Evolutionary conservation across 129 eudicot species (phyloP), one percentile per base, ranked within the genome.

Genomic region (Flaveria ramosissima): DNA sequence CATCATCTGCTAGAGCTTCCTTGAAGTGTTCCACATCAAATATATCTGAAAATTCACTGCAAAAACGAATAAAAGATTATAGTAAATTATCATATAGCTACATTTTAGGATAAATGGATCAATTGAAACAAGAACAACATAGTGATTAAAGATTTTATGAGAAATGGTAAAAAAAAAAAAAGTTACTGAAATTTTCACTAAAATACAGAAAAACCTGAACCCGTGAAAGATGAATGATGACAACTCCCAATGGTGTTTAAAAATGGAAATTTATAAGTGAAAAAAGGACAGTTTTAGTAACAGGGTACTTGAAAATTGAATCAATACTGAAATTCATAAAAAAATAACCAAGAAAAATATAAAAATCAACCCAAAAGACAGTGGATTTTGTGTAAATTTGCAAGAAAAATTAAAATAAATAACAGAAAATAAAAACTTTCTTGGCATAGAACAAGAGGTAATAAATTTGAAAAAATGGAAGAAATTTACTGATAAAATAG

Each of bases 31-130:
- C 94, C 84, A 91, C 78, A 78, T 94, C 98, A 83, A 94, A 94
- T 83, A 94, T 94, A 84, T 94, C 98, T 73, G 93, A 81, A 83
- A 94, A 94, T 74, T 94, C 98, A 85, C 98, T 94, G 92, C 84
- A 79, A 10, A 80, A 76, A 81, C 11, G 77, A 78, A 15, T 32
- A 14, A 46, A 41, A 79, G 43, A 36, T 62, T 19, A 2, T 39
- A 65, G 26, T 26, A 65, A 56, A 2, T 13, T 19, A 4, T 46
- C 17, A 50, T 48, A 66, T 8, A 16, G 50, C 68, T 21, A 77
- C 56, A 77, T 67, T 67, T 52, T 21, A 2, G 7, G 16, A 1
- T 2, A 52, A 51, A 52, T 10, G 30, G 23, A 64, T 75, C 9
- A 51, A 53, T 6, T 11, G 51, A 53, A 21, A 52, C 42, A 48